Evolutionary conservation across 2,329 filamentous ascomycete genomes (phyloP).

Genomic region (Aspergillus chevalieri): DNA sequence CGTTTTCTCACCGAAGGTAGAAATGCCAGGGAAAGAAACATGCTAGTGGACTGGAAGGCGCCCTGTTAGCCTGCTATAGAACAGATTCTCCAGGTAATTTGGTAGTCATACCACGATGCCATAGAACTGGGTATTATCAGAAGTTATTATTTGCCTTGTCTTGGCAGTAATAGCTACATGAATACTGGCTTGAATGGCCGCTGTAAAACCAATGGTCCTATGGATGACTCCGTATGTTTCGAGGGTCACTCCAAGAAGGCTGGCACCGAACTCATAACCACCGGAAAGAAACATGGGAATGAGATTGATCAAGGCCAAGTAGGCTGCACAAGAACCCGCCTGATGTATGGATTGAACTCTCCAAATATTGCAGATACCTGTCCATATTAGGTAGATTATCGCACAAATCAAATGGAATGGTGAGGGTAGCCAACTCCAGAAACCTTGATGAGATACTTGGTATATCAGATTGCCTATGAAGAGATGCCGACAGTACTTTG

Average conservation of each 20-base stretch:
- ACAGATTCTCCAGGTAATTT: neutral
- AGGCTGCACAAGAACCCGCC: constrained; percentile 6
- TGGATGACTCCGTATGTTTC: constrained; percentile 9
- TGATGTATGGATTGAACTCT: constrained; percentile 5
- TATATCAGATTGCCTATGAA: too few species aligned
- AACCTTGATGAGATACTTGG: too few species aligned
- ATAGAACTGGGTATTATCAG: constrained; percentile 7
- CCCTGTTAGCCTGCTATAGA: too few species aligned
- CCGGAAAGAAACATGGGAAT: constrained; percentile 10
- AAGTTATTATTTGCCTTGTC: constrained; percentile 4
- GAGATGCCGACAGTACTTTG: too few species aligned
- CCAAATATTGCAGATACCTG: constrained; percentile 8
- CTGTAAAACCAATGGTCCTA: constrained; percentile 6
- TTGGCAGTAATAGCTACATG: constrained; percentile 3
- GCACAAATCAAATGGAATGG: too few species aligned
- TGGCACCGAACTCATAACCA: constrained; percentile 10
- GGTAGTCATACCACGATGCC: constrained; percentile 6
- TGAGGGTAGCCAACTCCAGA: too few species aligned
- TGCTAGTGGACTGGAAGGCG: constrained; percentile 3
- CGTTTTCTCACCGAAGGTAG: constrained; percentile 11
- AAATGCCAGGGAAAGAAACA: constrained; percentile 8
- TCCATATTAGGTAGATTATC: too few species aligned
- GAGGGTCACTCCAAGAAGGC: constrained; percentile 10
- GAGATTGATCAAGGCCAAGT: constrained; percentile 11
- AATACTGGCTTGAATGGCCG: constrained; percentile 7